phyloP scores from a whole-genome alignment of 495 filamentous ascomycete species.

The Gamarada debralockiae region DNA sequence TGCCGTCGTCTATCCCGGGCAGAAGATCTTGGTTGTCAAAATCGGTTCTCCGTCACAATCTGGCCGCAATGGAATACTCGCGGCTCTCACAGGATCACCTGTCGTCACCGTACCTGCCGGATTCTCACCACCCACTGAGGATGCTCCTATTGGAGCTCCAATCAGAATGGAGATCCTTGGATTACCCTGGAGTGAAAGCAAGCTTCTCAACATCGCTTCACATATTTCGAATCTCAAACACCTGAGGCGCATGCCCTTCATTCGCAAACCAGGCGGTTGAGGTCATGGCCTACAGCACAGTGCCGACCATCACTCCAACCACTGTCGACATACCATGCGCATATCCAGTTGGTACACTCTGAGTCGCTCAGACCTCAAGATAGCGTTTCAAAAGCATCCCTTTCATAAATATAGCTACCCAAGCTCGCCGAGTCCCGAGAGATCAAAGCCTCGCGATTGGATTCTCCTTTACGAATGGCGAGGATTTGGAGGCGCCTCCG shows the following conservation, averaged over 20 bases:
- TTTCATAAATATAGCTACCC: too few relatives aligned
- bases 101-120: conserved; percentile 53
- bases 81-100: conserved; percentile 58
- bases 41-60: conserved; percentile 50
- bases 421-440: too few relatives aligned
- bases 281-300: conserved; percentile 27
- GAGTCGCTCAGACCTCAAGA: too few relatives aligned
- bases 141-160: conserved; percentile 53
- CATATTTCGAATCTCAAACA: conserved; percentile 43
- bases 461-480: too few relatives aligned
- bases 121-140: conserved; percentile 32
- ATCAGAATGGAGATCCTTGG: conserved; percentile 65
- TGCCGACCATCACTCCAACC: conserved; percentile 38
- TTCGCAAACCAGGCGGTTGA: conserved; percentile 35
- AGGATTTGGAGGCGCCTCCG: too few relatives aligned
- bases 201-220: conserved; percentile 33
- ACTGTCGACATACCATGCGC: conserved; percentile 30
- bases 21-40: conserved; percentile 57
- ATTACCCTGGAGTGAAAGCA: conserved; percentile 44
- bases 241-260: conserved; percentile 40
- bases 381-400: too few relatives aligned
- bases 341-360: conserved; percentile 40
- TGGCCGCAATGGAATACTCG: conserved; percentile 61
- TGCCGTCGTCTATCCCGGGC: conserved; percentile 62
- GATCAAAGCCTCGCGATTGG: too few relatives aligned